Base-by-base conservation (phyloP, 495 filamentous ascomycete genomes). In the Elaphomyces granulatus region DNA sequence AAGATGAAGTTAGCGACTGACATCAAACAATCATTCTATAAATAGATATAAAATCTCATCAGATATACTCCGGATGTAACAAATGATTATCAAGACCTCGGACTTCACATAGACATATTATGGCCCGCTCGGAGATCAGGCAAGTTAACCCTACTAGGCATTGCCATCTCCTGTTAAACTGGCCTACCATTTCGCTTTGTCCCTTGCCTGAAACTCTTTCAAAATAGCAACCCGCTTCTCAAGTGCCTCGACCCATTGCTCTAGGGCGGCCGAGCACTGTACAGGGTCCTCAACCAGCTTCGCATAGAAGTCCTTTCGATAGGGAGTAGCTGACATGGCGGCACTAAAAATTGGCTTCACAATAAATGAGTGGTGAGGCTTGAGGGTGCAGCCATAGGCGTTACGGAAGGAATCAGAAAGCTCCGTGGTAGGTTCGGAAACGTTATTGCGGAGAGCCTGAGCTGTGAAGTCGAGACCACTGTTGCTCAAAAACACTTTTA, bases 401-500 rank as follows among this genome's bases (percentile, higher is more conserved):
- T 54, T 60, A 48, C 82, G 80, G 78, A 98, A 98, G 38, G 87
- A 94, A 42, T 67, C 61, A 19, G 79, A 68, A 45, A 96, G 82
- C 60, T 96, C 87, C 50, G 83, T 69, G 41, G 54, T 38, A 16
- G 72, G 48, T 55, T 79, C 71, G 41, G 65, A 53, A 43, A 83
- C 47, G 67, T 90, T 95, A 50, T 77, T 69, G 53, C 77, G 77
- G 30, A 98, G 80, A 38, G 82, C 81, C 52, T 83, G 71, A 49
- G 76, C 71, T 20, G 88, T 96, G 69, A 98, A 96, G 43, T 94
- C 81, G 54, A 95, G 78, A 34, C 83, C 88, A 34, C 88, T 94
- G 51, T 42, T 8, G 3, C 15, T 8, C 35, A 20, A n/a, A n/a
- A n/a, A n/a, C n/a, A n/a, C n/a, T n/a, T n/a, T n/a, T n/a, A n/a